Evolutionary conservation across 768 basidiomycete species (phyloP).

Genomic region (Amanita brunnescens): DNA sequence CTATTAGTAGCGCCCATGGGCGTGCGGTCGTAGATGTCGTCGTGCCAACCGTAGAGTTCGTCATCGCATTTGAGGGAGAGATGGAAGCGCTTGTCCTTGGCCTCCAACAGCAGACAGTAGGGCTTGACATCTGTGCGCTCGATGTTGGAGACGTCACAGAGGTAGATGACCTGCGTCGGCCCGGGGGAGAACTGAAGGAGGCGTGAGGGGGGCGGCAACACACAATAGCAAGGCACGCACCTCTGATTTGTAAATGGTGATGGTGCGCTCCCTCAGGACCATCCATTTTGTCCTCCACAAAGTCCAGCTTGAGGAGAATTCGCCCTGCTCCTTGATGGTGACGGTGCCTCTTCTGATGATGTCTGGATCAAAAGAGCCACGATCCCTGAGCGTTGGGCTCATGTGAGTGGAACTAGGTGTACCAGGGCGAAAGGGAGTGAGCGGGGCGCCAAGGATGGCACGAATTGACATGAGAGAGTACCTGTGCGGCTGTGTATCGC

Average conservation of each 20-base stretch:
- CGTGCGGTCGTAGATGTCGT: constrained; percentile 89
- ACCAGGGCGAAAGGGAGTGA: no score
- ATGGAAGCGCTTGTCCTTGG: constrained; percentile 74
- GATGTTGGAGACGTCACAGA: constrained; percentile 77
- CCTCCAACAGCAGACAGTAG: constrained; percentile 84
- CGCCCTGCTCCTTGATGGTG: constrained; percentile 82
- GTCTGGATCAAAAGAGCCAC: constrained; percentile 27
- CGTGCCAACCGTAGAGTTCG: constrained; percentile 97
- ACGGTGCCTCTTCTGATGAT: constrained; percentile 66
- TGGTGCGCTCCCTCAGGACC: constrained; percentile 67
- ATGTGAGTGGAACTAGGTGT: no score
- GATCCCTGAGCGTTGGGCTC: constrained; percentile 59
- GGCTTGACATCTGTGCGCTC: constrained; percentile 92
- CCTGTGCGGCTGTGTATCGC: no score
- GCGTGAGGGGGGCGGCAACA: constrained; percentile 1
- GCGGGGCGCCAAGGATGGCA: no score
- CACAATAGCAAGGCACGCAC: no score
- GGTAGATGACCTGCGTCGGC: constrained; percentile 56
- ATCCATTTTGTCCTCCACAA: constrained; percentile 91
- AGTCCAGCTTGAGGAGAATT: constrained; percentile 84
- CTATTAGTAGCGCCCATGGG: constrained; percentile 94
- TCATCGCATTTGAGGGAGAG: constrained; percentile 87
- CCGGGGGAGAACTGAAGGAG: constrained; percentile 36
- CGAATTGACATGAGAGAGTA: no score
- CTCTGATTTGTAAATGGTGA: constrained; percentile 88